Evolutionary conservation across 257 asterid genomes (phyloP), one percentile per base, ranked within the genome.

Genomic region (Handroanthus guayacan): DNA sequence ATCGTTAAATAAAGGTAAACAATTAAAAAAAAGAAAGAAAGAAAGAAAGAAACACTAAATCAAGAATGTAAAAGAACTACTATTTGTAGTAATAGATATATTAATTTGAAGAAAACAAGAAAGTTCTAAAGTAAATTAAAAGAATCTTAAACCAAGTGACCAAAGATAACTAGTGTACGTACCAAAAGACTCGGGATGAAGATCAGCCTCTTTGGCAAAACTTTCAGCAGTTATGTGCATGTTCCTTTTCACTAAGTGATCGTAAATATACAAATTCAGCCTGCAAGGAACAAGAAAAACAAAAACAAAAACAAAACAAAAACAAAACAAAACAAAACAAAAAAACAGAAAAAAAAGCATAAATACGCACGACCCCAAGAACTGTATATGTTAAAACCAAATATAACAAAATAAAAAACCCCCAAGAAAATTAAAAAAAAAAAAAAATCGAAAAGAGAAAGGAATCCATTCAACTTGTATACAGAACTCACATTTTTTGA

Each of bases 191-290:
- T 72, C 60, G 17, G 75, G 77, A 25, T n/a, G 18, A 75, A 82
- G 38, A 38, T 25, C 31, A 72, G 88, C 84, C 79, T 84, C 89
- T 0, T 3, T 12, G 34, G 84, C 81, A 44, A 86, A 82, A 56
- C 18, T 69, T 17, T 80, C 84, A 48, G 86, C 83, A 58, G 76
- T 51, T 4, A n/a, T 39, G 31, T 73, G 78, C 87, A 82, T 56
- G 78, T 83, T 81, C 7, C 81, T 86, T 16, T 62, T 80, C 20
- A 60, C 10, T 72, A 86, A 16, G 51, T 86, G 84, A 75, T 86
- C 88, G 34, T 74, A 70, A 69, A 86, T 72, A 61, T 74, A 84
- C 55, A 77, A 44, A 50, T 86, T 87, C 69, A 86, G 64, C 82
- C 88, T 86, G 68, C 72, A 25, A 25, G 31, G 31, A 25, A 25